These are phyloP conservation scores for Tylopilus sp. DNA, from an alignment of 1,284 basidiomycete species.

Conservation along the genomic window DNA sequence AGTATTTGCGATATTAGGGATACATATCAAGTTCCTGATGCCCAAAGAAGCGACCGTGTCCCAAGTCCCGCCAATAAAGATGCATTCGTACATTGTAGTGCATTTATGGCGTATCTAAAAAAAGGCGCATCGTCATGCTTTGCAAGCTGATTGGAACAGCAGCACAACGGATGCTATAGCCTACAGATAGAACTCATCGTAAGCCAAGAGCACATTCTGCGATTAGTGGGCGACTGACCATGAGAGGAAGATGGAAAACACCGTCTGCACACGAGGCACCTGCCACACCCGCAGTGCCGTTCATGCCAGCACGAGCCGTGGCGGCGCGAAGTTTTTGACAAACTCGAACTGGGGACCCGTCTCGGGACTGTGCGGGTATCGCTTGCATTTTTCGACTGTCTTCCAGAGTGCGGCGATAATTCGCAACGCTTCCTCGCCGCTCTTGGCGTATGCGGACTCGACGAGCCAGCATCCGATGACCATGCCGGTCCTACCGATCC, in stretches of 20 bases:
- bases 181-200: neutral
- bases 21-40: conserved; percentile 18
- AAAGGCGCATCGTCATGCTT: neutral
- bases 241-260: neutral
- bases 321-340: conserved; percentile 50
- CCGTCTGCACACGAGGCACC: conserved; percentile 4
- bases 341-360: conserved; percentile 73
- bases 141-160: conserved; percentile 1
- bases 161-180: conserved; percentile 4
- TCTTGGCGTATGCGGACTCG: conserved; percentile 54
- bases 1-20: conserved; percentile 19
- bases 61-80: conserved; percentile 18
- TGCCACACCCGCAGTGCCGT: neutral
- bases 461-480: conserved; percentile 77
- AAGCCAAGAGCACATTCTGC: neutral
- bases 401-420: conserved; percentile 68
- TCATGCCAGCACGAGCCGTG: conserved; percentile 24
- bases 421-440: conserved; percentile 59
- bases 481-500: conserved; percentile 72
- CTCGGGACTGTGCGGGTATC: conserved; percentile 73
- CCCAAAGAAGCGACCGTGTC: conserved; percentile 2
- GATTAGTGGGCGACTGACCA: conserved; percentile 7
- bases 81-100: conserved; percentile 28
- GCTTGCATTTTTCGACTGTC: conserved; percentile 67
- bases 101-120: conserved; percentile 14